Evolutionary conservation across 2,329 filamentous ascomycete genomes (phyloP).

Genomic region (Nothopassalora personata): DNA sequence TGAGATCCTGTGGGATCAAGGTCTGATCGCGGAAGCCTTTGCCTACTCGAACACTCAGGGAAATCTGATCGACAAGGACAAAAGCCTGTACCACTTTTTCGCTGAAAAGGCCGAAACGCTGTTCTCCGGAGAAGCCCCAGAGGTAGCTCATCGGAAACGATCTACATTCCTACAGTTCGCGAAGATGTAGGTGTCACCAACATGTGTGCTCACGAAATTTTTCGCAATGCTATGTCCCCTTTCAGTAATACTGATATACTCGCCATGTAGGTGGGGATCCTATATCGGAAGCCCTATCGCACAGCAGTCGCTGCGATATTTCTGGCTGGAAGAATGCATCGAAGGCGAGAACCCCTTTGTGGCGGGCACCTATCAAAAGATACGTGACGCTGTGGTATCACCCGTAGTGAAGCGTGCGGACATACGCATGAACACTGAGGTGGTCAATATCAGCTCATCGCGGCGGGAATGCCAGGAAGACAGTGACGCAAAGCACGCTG

Average conservation of each 20-base stretch:
- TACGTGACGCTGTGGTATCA: conserved; percentile 55
- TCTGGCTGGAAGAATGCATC: conserved; percentile 73
- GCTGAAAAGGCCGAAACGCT: conserved; percentile 43
- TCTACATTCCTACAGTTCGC: conserved; percentile 49
- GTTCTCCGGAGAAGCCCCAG: conserved; percentile 33
- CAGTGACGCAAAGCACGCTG: background rate
- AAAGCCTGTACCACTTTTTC: conserved; percentile 56
- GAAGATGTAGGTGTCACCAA: conserved; percentile 40
- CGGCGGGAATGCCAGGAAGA: background rate
- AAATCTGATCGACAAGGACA: conserved; percentile 46
- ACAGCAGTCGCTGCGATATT: conserved; percentile 66
- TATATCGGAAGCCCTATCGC: conserved; percentile 63
- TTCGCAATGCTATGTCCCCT: too few relatives aligned
- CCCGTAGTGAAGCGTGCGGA: conserved; percentile 53
- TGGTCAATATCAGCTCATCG: conserved; percentile 38
- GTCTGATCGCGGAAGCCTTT: conserved; percentile 63
- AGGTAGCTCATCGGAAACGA: conserved; percentile 43
- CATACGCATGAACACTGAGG: conserved; percentile 47
- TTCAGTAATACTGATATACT: background rate
- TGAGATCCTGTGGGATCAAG: conserved; percentile 55
- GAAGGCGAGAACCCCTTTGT: conserved; percentile 64
- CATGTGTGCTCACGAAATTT: too few relatives aligned
- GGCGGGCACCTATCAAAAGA: conserved; percentile 54
- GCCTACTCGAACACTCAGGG: conserved; percentile 56
- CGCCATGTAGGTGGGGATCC: conserved; percentile 52